A percentile compares a stretch with the other conserved stretches of the same genome.
Conservation (phyloP, 352 stramenopile genomes). For the Globisporangium viniferum region DNA sequence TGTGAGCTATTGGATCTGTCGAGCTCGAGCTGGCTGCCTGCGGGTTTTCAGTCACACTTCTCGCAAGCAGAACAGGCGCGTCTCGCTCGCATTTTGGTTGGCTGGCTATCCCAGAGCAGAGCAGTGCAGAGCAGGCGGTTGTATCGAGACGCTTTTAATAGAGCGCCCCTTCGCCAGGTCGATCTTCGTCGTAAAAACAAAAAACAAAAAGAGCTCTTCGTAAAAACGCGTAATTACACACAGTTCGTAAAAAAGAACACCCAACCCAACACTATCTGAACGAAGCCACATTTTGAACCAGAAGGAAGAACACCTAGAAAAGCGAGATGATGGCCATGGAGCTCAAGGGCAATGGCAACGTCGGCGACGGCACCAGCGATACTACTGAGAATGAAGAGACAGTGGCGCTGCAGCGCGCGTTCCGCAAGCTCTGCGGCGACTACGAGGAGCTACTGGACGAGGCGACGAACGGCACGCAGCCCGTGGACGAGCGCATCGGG, state of each 20-base stretch:
- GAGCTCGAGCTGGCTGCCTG: not conserved
- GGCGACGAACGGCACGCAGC: conserved; percentile 44
- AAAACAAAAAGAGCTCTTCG: not conserved
- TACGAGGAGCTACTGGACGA: conserved; percentile 78
- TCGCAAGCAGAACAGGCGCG: not conserved
- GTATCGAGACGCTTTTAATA: conserved; percentile 2
- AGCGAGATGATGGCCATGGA: not conserved
- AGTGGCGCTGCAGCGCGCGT: conserved; percentile 39
- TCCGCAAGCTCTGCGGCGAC: conserved; percentile 51
- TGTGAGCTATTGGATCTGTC: not conserved
- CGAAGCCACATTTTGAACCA: not conserved
- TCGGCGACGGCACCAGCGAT: not conserved
- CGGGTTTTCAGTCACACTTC: not conserved
- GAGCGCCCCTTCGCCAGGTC: not conserved
- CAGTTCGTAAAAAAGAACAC: not conserved
- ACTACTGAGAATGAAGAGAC: not conserved
- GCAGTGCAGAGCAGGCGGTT: not conserved
- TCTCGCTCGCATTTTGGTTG: conserved; percentile 9
- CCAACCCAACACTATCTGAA: not conserved
- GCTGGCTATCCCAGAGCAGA: not conserved
- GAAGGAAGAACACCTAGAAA: not conserved
- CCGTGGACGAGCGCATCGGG: conserved; percentile 65
- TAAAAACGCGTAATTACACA: conserved; percentile 12
- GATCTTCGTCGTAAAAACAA: conserved; percentile 1
- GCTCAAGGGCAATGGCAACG: not conserved